phyloP scores from a whole-genome alignment of 1,284 basidiomycete species.

The Cryptococcus maquisensis region DNA sequence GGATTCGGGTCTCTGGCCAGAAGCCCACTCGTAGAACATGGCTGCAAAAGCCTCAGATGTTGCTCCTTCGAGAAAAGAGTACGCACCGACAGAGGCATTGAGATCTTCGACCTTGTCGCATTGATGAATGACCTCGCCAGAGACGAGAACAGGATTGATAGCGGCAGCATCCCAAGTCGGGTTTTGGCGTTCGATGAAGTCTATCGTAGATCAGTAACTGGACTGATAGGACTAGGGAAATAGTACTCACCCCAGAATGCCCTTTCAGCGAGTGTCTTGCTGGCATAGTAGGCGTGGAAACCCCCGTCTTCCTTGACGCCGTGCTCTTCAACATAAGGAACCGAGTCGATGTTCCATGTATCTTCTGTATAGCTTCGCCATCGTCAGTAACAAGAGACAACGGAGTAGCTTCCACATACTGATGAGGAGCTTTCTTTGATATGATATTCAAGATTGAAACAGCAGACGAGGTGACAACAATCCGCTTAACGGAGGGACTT shows the following conservation, averaged over 20 bases:
- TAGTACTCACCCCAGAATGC: constrained; percentile 44
- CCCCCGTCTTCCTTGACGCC: constrained; percentile 57
- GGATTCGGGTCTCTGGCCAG: constrained; percentile 47
- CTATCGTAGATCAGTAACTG: constrained; percentile 15
- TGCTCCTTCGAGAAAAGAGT: no score
- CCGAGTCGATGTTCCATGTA: constrained; percentile 65
- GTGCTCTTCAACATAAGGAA: constrained; percentile 56
- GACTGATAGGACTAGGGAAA: constrained; percentile 10
- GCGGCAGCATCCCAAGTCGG: constrained; percentile 56
- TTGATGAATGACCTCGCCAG: constrained; percentile 55
- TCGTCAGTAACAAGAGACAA: constrained; percentile 4
- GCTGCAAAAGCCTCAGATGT: constrained; percentile 1
- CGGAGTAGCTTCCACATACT: constrained; percentile 47
- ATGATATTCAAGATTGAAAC: no score
- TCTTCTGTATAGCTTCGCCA: constrained; percentile 29
- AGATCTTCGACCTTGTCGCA: constrained; percentile 52
- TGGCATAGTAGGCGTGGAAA: constrained; percentile 30
- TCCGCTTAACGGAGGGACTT: constrained; percentile 56
- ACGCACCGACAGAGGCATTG: constrained; percentile 53
- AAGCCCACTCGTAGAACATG: constrained; percentile 45
- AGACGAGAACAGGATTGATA: constrained; percentile 56
- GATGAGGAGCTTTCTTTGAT: constrained; percentile 53
- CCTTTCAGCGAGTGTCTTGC: constrained; percentile 65
- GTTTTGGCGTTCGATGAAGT: constrained; percentile 59
- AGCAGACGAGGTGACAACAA: constrained; percentile 57